A percentile compares a stretch with the other conserved stretches of the same genome.
These are phyloP conservation scores for Petunia axillaris DNA, from an alignment of 257 asterid species.

Conservation along the genomic window DNA sequence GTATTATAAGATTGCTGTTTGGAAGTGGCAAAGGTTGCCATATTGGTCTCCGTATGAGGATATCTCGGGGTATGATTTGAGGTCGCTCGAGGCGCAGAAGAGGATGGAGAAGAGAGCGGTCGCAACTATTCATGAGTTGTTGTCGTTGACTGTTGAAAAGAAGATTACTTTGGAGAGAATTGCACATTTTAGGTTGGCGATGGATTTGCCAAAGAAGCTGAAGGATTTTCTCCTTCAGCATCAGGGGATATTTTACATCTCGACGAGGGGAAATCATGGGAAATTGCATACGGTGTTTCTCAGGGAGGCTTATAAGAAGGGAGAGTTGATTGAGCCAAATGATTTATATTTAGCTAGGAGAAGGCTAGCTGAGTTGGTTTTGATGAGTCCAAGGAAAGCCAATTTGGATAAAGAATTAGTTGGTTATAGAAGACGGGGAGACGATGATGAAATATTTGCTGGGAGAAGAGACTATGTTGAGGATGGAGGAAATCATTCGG, in stretches of 20 bases:
- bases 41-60: constrained; percentile 94
- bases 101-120: constrained; percentile 93
- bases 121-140: constrained; percentile 77
- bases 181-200: constrained; percentile 75
- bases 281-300: constrained; percentile 84
- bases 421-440: constrained; percentile 47
- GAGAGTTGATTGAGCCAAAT: constrained; percentile 74
- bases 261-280: constrained; percentile 81
- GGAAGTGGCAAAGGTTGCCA: constrained; percentile 98
- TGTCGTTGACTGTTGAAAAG: constrained; percentile 70
- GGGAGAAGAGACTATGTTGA: constrained; percentile 33
- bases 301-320: constrained; percentile 87
- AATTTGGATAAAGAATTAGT: constrained; percentile 49
- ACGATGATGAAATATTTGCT: constrained; percentile 41
- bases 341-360: constrained; percentile 84
- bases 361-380: constrained; percentile 63
- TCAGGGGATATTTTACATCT: constrained; percentile 86
- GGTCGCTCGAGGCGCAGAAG: constrained; percentile 87
- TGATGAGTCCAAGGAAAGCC: constrained; percentile 78
- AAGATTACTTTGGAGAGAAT: constrained; percentile 80
- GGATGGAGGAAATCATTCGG: constrained; percentile 30
- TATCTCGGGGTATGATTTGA: constrained; percentile 70
- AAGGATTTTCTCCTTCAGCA: constrained; percentile 86
- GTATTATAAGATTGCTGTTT: constrained; percentile 78
- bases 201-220: constrained; percentile 84